Percentiles rank a stretch among this genome's conserved stretches.
These are phyloP conservation scores for Puccinia triticina DNA, from an alignment of 1,284 basidiomycete species.

Conservation along the genomic window DNA sequence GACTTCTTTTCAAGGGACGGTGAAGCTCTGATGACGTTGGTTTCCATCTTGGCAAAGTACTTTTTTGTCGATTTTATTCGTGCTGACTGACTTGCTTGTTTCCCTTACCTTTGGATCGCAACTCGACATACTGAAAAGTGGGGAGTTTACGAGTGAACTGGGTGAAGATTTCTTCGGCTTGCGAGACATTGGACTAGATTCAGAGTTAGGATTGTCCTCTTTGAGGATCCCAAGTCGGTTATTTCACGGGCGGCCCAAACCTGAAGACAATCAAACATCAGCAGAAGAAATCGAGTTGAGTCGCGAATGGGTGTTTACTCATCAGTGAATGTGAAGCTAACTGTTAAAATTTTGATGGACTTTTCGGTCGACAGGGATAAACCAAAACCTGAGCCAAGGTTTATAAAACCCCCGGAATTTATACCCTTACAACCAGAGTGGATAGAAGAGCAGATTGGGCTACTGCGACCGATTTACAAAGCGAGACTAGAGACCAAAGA, in stretches of 20 bases:
- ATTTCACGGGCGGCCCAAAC: conserved; percentile 66
- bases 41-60: not conserved
- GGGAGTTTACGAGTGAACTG: conserved; percentile 81
- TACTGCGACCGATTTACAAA: conserved; percentile 31
- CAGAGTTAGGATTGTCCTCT: conserved; percentile 76
- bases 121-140: conserved; percentile 63
- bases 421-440: conserved; percentile 32
- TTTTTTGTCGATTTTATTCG: not conserved
- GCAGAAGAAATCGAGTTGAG: conserved; percentile 33
- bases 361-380: conserved; percentile 9
- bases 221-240: conserved; percentile 78
- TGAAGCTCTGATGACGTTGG: conserved; percentile 46
- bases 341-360: not conserved
- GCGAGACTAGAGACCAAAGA: conserved; percentile 38
- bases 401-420: conserved; percentile 37
- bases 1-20: conserved; percentile 47
- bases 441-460: conserved; percentile 45
- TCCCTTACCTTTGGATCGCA: conserved; percentile 35
- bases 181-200: conserved; percentile 81
- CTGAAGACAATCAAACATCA: conserved; percentile 10
- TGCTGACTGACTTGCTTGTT: not conserved
- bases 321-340: not conserved
- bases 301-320: not conserved
- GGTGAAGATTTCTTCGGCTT: conserved; percentile 94
- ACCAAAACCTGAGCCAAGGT: conserved; percentile 38